Conservation (phyloP, 371 early-diverging fungal genomes). For the Gilbertella persicaria region DNA sequence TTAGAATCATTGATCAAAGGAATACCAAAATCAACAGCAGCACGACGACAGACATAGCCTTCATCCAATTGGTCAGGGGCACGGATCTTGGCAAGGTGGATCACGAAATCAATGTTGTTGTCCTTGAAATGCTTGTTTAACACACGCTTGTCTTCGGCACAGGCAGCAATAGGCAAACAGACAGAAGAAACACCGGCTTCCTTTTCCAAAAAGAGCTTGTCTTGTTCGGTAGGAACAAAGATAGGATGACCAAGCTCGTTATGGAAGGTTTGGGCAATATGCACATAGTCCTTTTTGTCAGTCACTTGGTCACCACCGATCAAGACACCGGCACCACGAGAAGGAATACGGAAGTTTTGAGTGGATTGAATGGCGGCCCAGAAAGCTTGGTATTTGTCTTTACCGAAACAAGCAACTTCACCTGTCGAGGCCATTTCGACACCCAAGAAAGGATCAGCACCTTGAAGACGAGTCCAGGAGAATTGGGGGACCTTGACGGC, state of each 20-base stretch:
- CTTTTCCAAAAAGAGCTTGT: slow-evolving; percentile 47
- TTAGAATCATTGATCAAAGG: slow-evolving; percentile 86
- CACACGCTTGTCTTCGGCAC: slow-evolving; percentile 48
- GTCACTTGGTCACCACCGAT: slow-evolving; percentile 76
- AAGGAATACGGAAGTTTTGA: slow-evolving; percentile 80
- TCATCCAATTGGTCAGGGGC: slow-evolving; percentile 62
- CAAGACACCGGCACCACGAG: slow-evolving; percentile 68
- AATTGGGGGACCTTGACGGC: slow-evolving; percentile 95
- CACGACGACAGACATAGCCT: slow-evolving; percentile 81
- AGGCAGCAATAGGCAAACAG: slow-evolving; percentile 52
- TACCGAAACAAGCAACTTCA: slow-evolving; percentile 96
- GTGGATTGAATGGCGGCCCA: slow-evolving; percentile 78
- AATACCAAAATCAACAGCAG: slow-evolving; percentile 88
- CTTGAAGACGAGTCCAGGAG: slow-evolving; percentile 90
- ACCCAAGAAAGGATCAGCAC: slow-evolving; percentile 94
- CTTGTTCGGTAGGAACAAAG: slow-evolving; percentile 65
- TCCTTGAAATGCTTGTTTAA: slow-evolving; percentile 59
- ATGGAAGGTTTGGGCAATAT: slow-evolving; percentile 65
- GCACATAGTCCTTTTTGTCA: slow-evolving; percentile 64
- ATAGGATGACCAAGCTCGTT: slow-evolving; percentile 68
- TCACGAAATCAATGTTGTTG: slow-evolving; percentile 71
- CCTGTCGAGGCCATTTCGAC: slow-evolving; percentile 99
- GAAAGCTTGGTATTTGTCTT: slow-evolving; percentile 86
- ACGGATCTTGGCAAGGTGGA: slow-evolving; percentile 75
- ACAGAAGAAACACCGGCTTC: slow-evolving; percentile 42